Percentiles rank a stretch among this genome's conserved stretches.
Conservation (phyloP, 23 red algal genomes). For the Gracilaria gracilis region DNA sequence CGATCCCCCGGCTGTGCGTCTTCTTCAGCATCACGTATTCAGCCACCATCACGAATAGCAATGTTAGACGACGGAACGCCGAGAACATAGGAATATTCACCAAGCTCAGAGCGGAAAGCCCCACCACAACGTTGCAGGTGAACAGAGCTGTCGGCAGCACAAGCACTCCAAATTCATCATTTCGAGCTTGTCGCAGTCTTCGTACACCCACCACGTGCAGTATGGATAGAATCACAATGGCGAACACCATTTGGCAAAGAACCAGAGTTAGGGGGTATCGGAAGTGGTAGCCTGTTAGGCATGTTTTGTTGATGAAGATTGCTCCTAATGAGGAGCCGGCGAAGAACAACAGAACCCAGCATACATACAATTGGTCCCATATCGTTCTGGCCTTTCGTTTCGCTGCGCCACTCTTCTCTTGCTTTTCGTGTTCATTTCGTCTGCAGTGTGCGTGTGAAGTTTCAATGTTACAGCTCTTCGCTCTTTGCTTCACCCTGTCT, state of each 20-base stretch:
- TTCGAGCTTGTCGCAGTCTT: conserved; percentile 39
- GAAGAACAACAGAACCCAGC: conserved; percentile 73
- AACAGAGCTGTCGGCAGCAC: conserved; percentile 71
- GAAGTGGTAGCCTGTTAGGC: conserved; percentile 86
- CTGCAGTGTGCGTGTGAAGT: background rate
- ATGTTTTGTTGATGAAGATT: conserved; percentile 92
- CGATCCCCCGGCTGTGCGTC: conserved; percentile 65
- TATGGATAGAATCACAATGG: conserved; percentile 57
- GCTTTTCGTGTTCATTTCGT: background rate
- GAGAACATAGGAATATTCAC: conserved; percentile 99
- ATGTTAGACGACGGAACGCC: conserved; percentile 92
- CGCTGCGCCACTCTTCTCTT: background rate
- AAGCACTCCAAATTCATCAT: conserved; percentile 51
- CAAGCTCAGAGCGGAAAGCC: conserved; percentile 79
- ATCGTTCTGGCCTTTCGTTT: background rate
- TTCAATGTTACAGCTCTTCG: conserved; percentile 17
- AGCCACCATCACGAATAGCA: conserved; percentile 91
- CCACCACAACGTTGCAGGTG: conserved; percentile 86
- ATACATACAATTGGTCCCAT: conserved; percentile 67
- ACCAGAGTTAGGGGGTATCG: conserved; percentile 77
- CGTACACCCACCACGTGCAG: conserved; percentile 39
- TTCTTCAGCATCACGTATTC: conserved; percentile 85
- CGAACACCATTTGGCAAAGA: conserved; percentile 67
- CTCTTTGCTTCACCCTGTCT: conserved; percentile 16
- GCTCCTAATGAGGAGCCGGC: conserved; percentile 81